These are phyloP conservation scores for Berberis vulgaris DNA, from an alignment of 164 flowering plant genomes.

Conservation along the genomic window DNA sequence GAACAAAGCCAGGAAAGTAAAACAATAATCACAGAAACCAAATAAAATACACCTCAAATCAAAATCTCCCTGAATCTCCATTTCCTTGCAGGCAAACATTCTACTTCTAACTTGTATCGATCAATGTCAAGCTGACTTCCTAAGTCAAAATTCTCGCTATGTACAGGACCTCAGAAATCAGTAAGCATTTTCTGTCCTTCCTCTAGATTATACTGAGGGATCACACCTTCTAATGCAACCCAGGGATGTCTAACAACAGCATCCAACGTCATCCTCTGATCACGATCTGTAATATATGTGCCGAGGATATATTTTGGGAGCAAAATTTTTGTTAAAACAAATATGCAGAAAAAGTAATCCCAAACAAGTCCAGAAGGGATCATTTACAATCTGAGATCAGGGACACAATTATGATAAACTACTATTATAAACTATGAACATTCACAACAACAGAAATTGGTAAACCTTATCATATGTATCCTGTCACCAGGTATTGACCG, in stretches of 20 bases:
- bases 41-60: too few species aligned
- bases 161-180: neutral
- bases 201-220: constrained; percentile 36
- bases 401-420: neutral
- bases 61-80: too few species aligned
- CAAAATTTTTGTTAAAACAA: neutral
- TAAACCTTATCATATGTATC: constrained; percentile 90
- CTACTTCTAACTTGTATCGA: too few species aligned
- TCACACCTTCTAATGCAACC: constrained; percentile 66
- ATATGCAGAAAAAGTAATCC: neutral
- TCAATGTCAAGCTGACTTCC: too few species aligned
- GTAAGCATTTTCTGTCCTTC: neutral
- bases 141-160: too few species aligned
- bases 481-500: constrained; percentile 87
- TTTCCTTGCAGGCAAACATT: too few species aligned
- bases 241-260: constrained; percentile 63
- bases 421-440: neutral
- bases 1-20: too few species aligned
- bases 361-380: constrained; percentile 25
- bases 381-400: constrained; percentile 60
- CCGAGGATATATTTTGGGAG: neutral
- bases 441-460: neutral
- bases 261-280: constrained; percentile 46
- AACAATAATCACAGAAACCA: too few species aligned
- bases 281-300: constrained; percentile 43